Evolutionary conservation across 306 rosid species (phyloP), one percentile per base, ranked within the genome.

Genomic region (Prunus campanulata): DNA sequence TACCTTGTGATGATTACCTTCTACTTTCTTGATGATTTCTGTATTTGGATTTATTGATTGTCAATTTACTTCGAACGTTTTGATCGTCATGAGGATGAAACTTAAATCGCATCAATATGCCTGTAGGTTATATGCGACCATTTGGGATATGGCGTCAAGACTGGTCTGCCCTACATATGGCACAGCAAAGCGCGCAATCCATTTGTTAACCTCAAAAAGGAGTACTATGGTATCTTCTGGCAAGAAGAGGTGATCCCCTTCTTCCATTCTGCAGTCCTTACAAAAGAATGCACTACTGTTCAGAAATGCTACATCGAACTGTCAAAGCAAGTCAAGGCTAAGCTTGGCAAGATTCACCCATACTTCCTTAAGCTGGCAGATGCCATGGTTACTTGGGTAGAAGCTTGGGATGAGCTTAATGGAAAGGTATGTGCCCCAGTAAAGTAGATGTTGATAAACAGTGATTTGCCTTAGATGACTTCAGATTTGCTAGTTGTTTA

Each of bases 171-270:
- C 74, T 93, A 93, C 90, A 87, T 93, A 27, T 93, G 94, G 94
- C 97, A 93, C 89, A 93, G 96, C 96, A 90, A 93, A 85, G 97
- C 97, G 62, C 89, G 94, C 85, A 90, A 90, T 80, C 97, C 97
- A 60, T 93, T 93, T 82, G 35, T 90, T 1, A 93, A 90, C 75
- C 91, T 93, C 1, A 93, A 82, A 78, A 89, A 93, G 85, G 97
- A 93, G 81, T 93, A 93, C 88, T 86, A 89, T 49, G 96, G 96
- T 10, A 89, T 93, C 71, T 93, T 85, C 80, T 93, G 97, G 97
- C 97, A 93, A 79, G 97, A 93, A 82, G 96, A 93, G 46, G 75
- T 88, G 48, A 93, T 90, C 65, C 97, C 96, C 71, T 89, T 93
- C 76, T 93, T 93, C 91, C 94, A 90, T 76, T 20, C 77, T 39